Evolutionary conservation across 208 protist genomes (phyloP).

Genomic region (Phytomonas francai): DNA sequence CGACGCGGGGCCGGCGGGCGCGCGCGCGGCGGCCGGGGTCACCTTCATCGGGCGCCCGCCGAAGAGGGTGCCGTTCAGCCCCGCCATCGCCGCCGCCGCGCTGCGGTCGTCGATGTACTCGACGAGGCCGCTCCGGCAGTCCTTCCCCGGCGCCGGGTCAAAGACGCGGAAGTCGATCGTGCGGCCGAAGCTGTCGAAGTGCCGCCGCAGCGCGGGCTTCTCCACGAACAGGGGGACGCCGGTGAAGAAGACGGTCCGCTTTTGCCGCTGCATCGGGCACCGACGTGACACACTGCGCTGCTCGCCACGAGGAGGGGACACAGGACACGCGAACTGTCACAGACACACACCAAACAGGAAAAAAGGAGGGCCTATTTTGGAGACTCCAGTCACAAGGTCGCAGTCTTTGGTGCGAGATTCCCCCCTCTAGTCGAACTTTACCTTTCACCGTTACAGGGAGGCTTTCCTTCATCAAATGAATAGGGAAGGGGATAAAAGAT

Average conservation of each 20-base stretch:
- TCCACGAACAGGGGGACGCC: conserved; percentile 66
- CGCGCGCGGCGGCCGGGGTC: conserved; percentile 14
- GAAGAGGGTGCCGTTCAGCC: conserved; percentile 68
- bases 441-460: not conserved
- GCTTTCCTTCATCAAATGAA: not conserved
- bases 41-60: conserved; percentile 67
- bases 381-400: not conserved
- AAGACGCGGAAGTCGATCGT: conserved; percentile 62
- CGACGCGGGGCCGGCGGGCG: not conserved
- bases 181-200: conserved; percentile 83
- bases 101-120: conserved; percentile 74
- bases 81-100: conserved; percentile 62
- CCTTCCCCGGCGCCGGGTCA: conserved; percentile 47
- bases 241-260: conserved; percentile 74
- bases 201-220: conserved; percentile 44
- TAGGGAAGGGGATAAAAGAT: not conserved
- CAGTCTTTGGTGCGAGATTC: not conserved
- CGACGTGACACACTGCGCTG: no score
- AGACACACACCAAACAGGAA: conserved; percentile 5
- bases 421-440: not conserved
- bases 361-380: conserved; percentile 4
- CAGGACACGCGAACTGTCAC: not conserved
- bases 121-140: conserved; percentile 68
- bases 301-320: no score
- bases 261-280: conserved; percentile 11